A percentile compares a stretch with the other conserved stretches of the same genome.
Evolutionary conservation across 2,329 filamentous ascomycete genomes (phyloP).

Genomic region (Aspergillus aculeatinus): DNA sequence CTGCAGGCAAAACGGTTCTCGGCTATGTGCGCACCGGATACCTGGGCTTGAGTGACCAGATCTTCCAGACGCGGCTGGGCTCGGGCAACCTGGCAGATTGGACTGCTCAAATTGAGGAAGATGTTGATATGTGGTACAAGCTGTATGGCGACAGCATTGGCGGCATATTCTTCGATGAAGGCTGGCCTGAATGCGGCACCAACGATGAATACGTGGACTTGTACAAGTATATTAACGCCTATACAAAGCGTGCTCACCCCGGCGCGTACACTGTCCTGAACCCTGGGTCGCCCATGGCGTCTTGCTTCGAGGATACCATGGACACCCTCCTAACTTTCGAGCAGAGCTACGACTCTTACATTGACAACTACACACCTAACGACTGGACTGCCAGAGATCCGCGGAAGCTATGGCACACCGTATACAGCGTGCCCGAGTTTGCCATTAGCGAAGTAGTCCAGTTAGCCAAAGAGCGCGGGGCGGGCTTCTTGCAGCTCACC

Average conservation of each 20-base stretch:
- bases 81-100: constrained; percentile 16
- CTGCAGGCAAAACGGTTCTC: constrained; percentile 16
- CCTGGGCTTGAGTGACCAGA: constrained; percentile 17
- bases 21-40: constrained; percentile 23
- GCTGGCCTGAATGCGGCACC: constrained; percentile 28
- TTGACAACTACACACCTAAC: constrained; percentile 20
- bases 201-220: constrained; percentile 29
- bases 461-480: constrained; percentile 11
- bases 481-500: constrained; percentile 19
- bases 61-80: constrained; percentile 18
- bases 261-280: constrained; percentile 19
- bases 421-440: constrained; percentile 28
- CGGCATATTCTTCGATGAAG: constrained; percentile 37
- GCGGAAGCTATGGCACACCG: constrained; percentile 36
- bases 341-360: constrained; percentile 27
- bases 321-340: constrained; percentile 36
- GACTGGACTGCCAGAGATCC: constrained; percentile 30
- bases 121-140: constrained; percentile 20
- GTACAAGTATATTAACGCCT: constrained; percentile 25
- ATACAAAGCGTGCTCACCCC: constrained; percentile 20
- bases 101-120: constrained; percentile 20
- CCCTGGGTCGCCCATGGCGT: constrained; percentile 20
- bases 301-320: constrained; percentile 33
- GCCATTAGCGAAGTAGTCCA: constrained; percentile 7
- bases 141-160: constrained; percentile 27